Base-by-base conservation (phyloP, 352 stramenopile species). In the Pythium rhizo-oryzae region DNA sequence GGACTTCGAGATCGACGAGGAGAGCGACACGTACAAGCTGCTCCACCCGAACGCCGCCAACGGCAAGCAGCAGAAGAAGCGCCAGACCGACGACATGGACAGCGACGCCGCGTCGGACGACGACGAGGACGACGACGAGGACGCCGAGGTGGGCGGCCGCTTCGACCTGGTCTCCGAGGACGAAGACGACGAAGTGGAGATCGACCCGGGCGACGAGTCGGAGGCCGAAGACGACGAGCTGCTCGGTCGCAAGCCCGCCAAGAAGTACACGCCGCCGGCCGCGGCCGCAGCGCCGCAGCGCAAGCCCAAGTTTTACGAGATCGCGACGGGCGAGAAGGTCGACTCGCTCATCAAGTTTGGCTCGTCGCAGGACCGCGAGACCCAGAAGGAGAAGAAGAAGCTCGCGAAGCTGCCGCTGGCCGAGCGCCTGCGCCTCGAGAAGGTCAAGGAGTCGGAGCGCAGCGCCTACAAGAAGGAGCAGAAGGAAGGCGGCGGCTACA, bases 1-100 rank as follows among this genome's bases (percentile, higher is more conserved):
- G 39, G 97, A 99, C 81, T 99, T 99, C 78, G 77, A 99, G 72
- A 97, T 99, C 70, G 97, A 99, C 79, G 87, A 99, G 69, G 85
- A 99, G 46, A 96, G 92, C 63, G 93, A 98, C 35, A 93, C 98
- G 74, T 99, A 99, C 80, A 92, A 92, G 59, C 81, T 98, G 74
- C 81, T 98, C 35, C 97, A 99, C 75, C 97, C 97, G 46, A 99
- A 93, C 75, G 92, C 92, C 53, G 78, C 81, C 18, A 89, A 89
- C 47, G 76, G 73, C 15, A 86, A 82, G 46, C 56, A 79, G 57
- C 76, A 87, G 43, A 89, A 90, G 52, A 64, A 68, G 52, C 67
- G 67, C 67, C 56, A 73, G 63, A 88, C 93, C 61, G 88, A 97
- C 53, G 93, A 98, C 69, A 96, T 98, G 81, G 95, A 98, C 75